Base-by-base conservation (phyloP, 2,329 filamentous ascomycete genomes). In the Diaporthe batatas region DNA sequence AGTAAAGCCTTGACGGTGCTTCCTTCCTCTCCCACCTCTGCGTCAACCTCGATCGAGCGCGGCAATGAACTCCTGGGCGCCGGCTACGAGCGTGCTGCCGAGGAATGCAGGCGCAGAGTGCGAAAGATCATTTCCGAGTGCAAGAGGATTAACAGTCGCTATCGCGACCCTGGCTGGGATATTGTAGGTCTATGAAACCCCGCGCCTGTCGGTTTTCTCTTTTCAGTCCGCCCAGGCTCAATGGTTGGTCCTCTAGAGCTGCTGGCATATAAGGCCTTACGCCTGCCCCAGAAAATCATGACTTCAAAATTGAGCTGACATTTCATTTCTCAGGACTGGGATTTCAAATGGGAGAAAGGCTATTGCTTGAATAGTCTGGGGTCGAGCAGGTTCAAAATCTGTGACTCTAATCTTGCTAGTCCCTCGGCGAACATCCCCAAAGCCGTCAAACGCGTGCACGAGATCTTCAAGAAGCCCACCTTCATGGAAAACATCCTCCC, bases 61-160 rank as follows among this genome's bases (percentile, higher is more conserved):
- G 87, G 87, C 32, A 92, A 92, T 74, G 89, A 92, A 79, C 86
- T 91, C 55, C 83, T 92, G 5, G 84, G 83, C 53, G 85, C 86
- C 4, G 89, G 89, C 6, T 93, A 91, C 77, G 88, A 92, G 75
- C 86, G 91, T 59, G 91, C 91, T 0, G 88, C 84, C 1, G 89
- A 90, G 25, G 89, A 91, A 76, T 94, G 92, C 78, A 86, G 85
- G 25, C 87, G 88, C 58, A 92, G 86, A 82, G 92, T 86, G 44
- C 82, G 86, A 59, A 90, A 90, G 79, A 91, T 91, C 73, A 88
- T 90, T 62, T 83, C 87, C 74, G 89, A 91, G 77, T 96, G 94
- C 82, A 86, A 88, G 75, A 86, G 93, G 29, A 86, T 95, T 49
- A 97, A 97, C 77, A 92, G 92, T 80, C 92, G 94, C 78, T 97